These are phyloP conservation scores for Aspergillus incahuasiensis DNA, from an alignment of 495 filamentous ascomycete genomes.

Conservation along the genomic window DNA sequence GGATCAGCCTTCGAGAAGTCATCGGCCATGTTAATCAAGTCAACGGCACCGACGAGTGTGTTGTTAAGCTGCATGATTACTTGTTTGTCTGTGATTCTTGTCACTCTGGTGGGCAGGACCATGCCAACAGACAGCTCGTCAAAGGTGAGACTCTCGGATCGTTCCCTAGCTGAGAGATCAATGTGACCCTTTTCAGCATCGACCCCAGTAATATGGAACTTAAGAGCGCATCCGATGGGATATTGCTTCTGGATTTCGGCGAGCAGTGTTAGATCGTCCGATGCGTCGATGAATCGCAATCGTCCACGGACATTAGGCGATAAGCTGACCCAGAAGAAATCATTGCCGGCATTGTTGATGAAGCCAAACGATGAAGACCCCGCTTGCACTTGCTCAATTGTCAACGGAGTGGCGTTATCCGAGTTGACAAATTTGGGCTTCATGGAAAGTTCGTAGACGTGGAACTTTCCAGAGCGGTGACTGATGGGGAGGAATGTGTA, in stretches of 20 bases:
- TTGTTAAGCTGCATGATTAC: slow-evolving; percentile 83
- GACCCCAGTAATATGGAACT: slow-evolving; percentile 70
- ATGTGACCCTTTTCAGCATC: slow-evolving; percentile 68
- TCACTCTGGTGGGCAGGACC: slow-evolving; percentile 77
- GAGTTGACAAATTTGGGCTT: slow-evolving; percentile 63
- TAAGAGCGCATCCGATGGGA: slow-evolving; percentile 80
- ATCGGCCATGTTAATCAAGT: slow-evolving; percentile 75
- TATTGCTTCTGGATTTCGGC: slow-evolving; percentile 75
- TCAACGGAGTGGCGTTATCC: slow-evolving; percentile 53
- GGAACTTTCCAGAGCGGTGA: slow-evolving; percentile 68
- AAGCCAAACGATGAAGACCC: slow-evolving; percentile 73
- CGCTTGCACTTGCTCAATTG: slow-evolving; percentile 65
- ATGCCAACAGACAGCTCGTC: slow-evolving; percentile 67
- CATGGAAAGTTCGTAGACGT: slow-evolving; percentile 85
- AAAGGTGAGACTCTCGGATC: slow-evolving; percentile 54
- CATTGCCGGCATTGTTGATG: slow-evolving; percentile 77
- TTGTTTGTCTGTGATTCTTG: slow-evolving; percentile 76
- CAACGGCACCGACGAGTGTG: slow-evolving; percentile 63
- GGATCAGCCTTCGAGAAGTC: slow-evolving; percentile 74
- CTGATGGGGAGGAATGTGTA: slow-evolving; percentile 89
- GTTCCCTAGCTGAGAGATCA: slow-evolving; percentile 71
- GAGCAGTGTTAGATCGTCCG: slow-evolving; percentile 75
- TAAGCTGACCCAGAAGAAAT: slow-evolving; percentile 81
- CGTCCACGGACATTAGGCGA: slow-evolving; percentile 87
- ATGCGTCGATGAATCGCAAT: slow-evolving; percentile 73